Base-by-base conservation (phyloP, 139 green algal genomes). In the Closterium sp. region DNA sequence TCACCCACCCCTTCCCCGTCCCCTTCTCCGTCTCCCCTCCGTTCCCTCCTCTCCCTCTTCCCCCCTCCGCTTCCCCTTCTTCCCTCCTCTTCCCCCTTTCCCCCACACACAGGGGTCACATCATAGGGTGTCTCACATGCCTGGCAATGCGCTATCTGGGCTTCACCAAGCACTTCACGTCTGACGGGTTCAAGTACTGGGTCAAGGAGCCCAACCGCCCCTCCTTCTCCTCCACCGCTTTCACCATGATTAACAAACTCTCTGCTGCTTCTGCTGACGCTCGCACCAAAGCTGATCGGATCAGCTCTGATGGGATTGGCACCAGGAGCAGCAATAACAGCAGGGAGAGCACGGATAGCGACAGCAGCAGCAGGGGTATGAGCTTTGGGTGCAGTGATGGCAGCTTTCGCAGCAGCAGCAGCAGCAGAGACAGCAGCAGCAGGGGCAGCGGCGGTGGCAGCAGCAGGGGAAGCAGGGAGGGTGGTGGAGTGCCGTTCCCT, bases 131-230 rank as follows among this genome's bases (percentile, higher is more conserved):
- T 22, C 11, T 91, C 3, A 91, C 89, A 0, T 9, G 42, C 19
- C 22, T 73, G 0, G 89, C 27, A 2, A 27, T 91, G 30, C 89
- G 89, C 13, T 91, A 31, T 31, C 84, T 91, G 11, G 31, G 31
- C 22, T 91, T 91, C 24, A 27, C 29, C 29, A 91, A 84, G 89
- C 88, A 90, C n/a, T 86, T 50, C 29, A 90, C 27, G 86, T 22
- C n/a, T 5, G 38, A 29, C 24, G n/a, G 62, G 27, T 31, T 90
- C 24, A 50, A 90, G 28, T 90, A 90, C 88, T 90, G 88, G 88
- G 62, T 86, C 29, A 73, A 11, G 17, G 50, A 73, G 50, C 50
- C 50, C 50, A 6, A 11, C 50, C 50, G 50, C 50, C 9, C 10
- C 50, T 73, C 50, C 17, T 73, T 24, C 50, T 73, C 50, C 17